Evolutionary conservation across 1,284 basidiomycete species (phyloP), one percentile per base, ranked within the genome.

Genomic region (Ustilago nuda): DNA sequence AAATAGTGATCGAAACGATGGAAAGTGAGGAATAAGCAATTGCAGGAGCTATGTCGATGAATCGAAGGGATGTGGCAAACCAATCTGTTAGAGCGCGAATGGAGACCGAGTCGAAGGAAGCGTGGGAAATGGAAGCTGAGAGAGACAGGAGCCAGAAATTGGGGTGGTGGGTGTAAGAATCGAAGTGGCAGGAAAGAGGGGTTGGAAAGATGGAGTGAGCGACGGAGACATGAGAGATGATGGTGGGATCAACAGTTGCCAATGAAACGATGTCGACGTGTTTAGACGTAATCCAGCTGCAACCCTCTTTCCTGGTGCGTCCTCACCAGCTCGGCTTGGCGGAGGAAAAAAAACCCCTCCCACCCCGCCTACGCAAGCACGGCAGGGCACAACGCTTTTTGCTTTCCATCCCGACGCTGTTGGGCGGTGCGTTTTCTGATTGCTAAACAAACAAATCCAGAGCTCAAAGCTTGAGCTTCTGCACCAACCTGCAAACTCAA

Each of bases 251-350:
- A 27, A 15, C 27, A 36, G 32, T 8, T 32, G 50, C 6, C 5
- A 27, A 52, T 5, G 50, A 52, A 52, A 53, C 30, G 12, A 39
- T 4, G 50, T 52, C 45, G 51, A 71, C 19, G 61, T 57, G 61
- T 54, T 56, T 52, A 17, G 27, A 33, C 7, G 33, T 46, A 56
- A 56, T 56, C 36, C 55, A 36, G n/a, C 51, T 36, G 33, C 32
- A 53, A 33, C 1, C 4, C 7, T 19, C 23, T 27, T 27, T 27
- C 23, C 23, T 27, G 19, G 45, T 11, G 37, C 37, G 15, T 9
- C 37, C 9, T 39, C 37, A 39, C 11, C 37, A 39, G 37, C 37
- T 11, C 23, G 23, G 23, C 23, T 27, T 27, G 23, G 23, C 23
- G 37, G 2, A 39, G 37, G 2, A 39, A 17, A 39, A 39, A 17